A percentile compares a stretch with the other conserved stretches of the same genome.
Conservation (phyloP, 2,329 filamentous ascomycete genomes). For the Cytospora paraplurivora region DNA sequence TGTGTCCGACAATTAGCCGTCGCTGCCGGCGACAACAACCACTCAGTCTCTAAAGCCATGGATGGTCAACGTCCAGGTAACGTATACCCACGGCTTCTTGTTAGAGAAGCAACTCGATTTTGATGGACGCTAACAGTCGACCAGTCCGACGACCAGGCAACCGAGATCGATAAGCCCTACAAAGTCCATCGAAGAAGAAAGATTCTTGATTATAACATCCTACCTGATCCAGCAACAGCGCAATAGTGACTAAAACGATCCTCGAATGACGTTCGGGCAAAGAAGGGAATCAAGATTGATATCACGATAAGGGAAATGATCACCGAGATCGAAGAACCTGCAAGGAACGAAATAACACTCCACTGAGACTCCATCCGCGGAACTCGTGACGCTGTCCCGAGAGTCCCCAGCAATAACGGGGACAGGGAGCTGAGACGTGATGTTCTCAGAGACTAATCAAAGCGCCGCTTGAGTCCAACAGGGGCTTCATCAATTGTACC, state of each 20-base stretch:
- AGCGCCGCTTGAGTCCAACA: not conserved
- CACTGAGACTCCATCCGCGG: constrained; percentile 1
- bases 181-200: not conserved
- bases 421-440: constrained; percentile 1
- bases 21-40: too few relatives aligned
- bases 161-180: not conserved
- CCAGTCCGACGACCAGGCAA: not conserved
- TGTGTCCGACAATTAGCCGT: too few relatives aligned
- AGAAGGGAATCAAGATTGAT: not conserved
- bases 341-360: constrained; percentile 3
- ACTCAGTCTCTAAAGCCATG: too few relatives aligned
- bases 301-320: not conserved
- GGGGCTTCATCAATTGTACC: not conserved
- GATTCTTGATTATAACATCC: not conserved
- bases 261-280: not conserved
- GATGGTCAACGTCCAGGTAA: too few relatives aligned
- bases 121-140: not conserved
- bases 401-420: not conserved
- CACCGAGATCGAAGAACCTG: not conserved
- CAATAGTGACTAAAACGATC: not conserved
- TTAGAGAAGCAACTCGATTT: not conserved
- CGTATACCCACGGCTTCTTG: too few relatives aligned
- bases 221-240: not conserved
- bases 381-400: not conserved
- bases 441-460: not conserved